These are phyloP conservation scores for Davidsoniella virescens DNA, from an alignment of 2,329 filamentous ascomycete genomes.

Conservation along the genomic window DNA sequence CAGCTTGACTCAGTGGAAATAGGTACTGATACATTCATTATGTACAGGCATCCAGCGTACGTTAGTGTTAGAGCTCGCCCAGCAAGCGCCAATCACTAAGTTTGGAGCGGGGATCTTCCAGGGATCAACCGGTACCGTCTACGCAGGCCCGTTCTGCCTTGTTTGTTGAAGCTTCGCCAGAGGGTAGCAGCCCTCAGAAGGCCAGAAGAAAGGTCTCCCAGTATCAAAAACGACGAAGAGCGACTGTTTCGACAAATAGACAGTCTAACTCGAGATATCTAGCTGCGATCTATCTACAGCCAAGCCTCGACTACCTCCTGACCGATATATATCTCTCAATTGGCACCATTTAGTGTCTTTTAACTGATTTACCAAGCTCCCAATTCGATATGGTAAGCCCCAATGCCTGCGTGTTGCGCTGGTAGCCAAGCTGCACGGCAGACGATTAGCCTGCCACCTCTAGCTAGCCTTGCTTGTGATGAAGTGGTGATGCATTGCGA, in stretches of 20 bases:
- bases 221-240: neutral
- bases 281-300: neutral
- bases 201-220: neutral
- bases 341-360: too few species aligned
- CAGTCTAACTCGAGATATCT: neutral
- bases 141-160: slow-evolving; percentile 13
- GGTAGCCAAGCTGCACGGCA: neutral
- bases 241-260: too few species aligned
- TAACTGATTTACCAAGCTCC: too few species aligned
- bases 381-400: too few species aligned
- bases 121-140: slow-evolving; percentile 13
- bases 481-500: too few species aligned
- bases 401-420: neutral
- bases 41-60: slow-evolving; percentile 13
- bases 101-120: neutral
- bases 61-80: slow-evolving; percentile 1
- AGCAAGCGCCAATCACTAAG: slow-evolving; percentile 11
- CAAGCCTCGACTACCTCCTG: too few species aligned
- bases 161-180: slow-evolving; percentile 2
- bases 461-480: too few species aligned
- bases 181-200: slow-evolving; percentile 6
- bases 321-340: too few species aligned
- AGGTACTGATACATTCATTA: slow-evolving; percentile 2
- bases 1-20: neutral
- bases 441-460: too few species aligned